Percentiles rank a stretch among this genome's conserved stretches.
Conservation (phyloP, 192 early-diverging fungal genomes). For the Phlyctochytrium bullatum region DNA sequence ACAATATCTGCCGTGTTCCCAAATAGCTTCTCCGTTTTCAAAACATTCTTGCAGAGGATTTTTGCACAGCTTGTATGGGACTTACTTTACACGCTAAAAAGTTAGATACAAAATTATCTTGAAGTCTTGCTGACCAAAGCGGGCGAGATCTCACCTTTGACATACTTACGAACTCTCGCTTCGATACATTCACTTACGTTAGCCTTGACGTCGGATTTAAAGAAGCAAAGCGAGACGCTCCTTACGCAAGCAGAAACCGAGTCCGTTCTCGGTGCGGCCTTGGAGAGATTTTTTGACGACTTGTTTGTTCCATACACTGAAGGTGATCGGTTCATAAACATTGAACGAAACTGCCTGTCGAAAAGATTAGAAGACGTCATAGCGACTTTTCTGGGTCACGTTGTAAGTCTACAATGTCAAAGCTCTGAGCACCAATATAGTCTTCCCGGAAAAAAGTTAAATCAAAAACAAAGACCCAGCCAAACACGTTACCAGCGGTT, state of each 20-base stretch:
- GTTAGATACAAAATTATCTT: constrained; percentile 82
- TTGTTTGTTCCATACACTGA: constrained; percentile 93
- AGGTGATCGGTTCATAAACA: constrained; percentile 79
- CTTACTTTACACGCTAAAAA: not conserved
- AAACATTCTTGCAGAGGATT: constrained; percentile 89
- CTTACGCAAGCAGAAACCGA: constrained; percentile 42
- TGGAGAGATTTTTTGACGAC: constrained; percentile 91
- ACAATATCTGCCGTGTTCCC: constrained; percentile 94
- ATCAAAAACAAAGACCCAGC: constrained; percentile 13
- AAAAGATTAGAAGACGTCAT: constrained; percentile 56
- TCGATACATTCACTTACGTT: constrained; percentile 73
- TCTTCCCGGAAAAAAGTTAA: too few species aligned
- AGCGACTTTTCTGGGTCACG: constrained; percentile 22
- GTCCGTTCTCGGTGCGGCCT: constrained; percentile 61
- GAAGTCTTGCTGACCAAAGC: constrained; percentile 75
- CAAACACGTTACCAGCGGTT: constrained; percentile 13
- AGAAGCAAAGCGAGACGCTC: constrained; percentile 71
- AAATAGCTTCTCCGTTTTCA: constrained; percentile 83
- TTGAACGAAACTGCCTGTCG: constrained; percentile 68
- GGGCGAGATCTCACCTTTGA: constrained; percentile 67
- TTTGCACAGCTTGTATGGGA: constrained; percentile 88
- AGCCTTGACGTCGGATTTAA: constrained; percentile 71
- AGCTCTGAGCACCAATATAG: too few species aligned
- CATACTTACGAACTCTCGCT: constrained; percentile 74
- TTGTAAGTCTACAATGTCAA: too few species aligned